These are phyloP conservation scores for Hypsizygus ulmarius DNA, from an alignment of 1,284 basidiomycete genomes.

Conservation along the genomic window DNA sequence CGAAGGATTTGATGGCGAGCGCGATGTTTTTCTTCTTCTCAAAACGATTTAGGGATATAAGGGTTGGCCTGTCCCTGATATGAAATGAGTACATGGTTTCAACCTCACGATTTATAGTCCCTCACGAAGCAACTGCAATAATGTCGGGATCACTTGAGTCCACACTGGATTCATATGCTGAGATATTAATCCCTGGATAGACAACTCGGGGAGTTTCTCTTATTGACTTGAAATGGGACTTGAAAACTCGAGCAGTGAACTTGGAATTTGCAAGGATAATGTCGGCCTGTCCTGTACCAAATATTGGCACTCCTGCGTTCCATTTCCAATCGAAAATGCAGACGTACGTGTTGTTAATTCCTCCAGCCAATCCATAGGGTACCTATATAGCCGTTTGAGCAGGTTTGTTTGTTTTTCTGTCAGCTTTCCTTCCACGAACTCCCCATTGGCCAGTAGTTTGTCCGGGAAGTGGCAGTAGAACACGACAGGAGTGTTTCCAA, in stretches of 20 bases:
- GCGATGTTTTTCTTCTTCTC: conserved; percentile 93
- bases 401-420: conserved; percentile 41
- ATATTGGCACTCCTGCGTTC: conserved; percentile 1
- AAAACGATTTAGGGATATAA: conserved; percentile 93
- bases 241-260: conserved; percentile 84
- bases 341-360: conserved; percentile 83
- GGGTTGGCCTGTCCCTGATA: conserved; percentile 67
- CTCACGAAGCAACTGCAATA: conserved; percentile 65
- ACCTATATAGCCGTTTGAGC: conserved; percentile 76
- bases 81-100: conserved; percentile 5
- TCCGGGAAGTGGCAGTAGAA: conserved; percentile 99
- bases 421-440: conserved; percentile 56
- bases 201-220: conserved; percentile 67
- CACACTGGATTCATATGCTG: conserved; percentile 56
- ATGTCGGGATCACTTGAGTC: conserved; percentile 51
- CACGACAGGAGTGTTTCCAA: conserved; percentile 75
- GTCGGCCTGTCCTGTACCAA: conserved; percentile 73
- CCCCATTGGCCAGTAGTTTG: conserved; percentile 82
- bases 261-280: conserved; percentile 89
- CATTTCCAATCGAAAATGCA: not conserved
- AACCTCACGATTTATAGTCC: conserved; percentile 13
- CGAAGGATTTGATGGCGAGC: conserved; percentile 82
- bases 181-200: conserved; percentile 89
- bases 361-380: conserved; percentile 90
- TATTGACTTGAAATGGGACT: conserved; percentile 74